Conservation (phyloP, 306 rosid species). For the Ochetophila trinervis region DNA sequence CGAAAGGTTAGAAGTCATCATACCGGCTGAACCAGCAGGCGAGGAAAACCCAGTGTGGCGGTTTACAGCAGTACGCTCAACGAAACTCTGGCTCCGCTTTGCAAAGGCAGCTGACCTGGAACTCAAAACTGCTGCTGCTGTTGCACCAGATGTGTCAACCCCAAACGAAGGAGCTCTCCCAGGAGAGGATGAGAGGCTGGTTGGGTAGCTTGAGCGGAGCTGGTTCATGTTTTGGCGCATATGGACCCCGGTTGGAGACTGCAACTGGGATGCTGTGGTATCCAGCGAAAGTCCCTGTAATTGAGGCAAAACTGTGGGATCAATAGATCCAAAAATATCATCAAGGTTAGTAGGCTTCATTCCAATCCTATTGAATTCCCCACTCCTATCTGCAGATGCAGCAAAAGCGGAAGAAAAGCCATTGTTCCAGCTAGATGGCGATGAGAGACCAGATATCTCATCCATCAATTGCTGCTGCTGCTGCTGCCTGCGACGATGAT, state of each 20-base stretch:
- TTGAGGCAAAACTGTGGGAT: constrained; percentile 50
- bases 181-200: constrained; percentile 41
- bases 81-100: constrained; percentile 66
- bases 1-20: constrained; percentile 35
- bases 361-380: constrained; percentile 47
- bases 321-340: constrained; percentile 46
- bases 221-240: constrained; percentile 50
- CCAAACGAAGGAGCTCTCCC: constrained; percentile 43
- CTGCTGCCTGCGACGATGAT: constrained; percentile 40
- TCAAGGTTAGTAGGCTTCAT: constrained; percentile 60
- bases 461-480: constrained; percentile 48
- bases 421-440: constrained; percentile 58
- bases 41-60: constrained; percentile 48
- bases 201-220: constrained; percentile 43
- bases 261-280: constrained; percentile 37
- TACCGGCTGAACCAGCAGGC: constrained; percentile 26
- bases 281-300: constrained; percentile 62
- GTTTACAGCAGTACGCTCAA: constrained; percentile 44
- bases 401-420: constrained; percentile 37
- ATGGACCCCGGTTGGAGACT: constrained; percentile 52
- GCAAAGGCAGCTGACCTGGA: constrained; percentile 57
- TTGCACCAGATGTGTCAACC: constrained; percentile 26
- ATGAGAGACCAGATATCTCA: constrained; percentile 46
- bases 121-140: constrained; percentile 25
- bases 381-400: constrained; percentile 38